Percentiles rank a stretch among this genome's conserved stretches.
Conservation (phyloP, 2,329 filamentous ascomycete genomes). For the Setomelanomma holmii region DNA sequence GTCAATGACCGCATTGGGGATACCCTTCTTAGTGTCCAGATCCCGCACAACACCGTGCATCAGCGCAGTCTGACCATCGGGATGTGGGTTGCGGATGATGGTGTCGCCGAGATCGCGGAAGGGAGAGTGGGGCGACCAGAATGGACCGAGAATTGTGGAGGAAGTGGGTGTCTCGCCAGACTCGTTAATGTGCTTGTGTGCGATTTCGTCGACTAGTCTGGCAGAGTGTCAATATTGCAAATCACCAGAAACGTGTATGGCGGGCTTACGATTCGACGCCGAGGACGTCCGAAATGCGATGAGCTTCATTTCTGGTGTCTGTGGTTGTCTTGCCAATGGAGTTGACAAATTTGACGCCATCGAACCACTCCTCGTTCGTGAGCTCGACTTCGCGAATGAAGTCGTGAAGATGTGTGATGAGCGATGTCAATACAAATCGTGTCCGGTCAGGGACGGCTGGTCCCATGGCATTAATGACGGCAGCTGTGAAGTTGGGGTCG, state of each 20-base stretch:
- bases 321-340: constrained; percentile 73
- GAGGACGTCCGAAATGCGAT: constrained; percentile 75
- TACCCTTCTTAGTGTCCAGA: constrained; percentile 69
- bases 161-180: constrained; percentile 71
- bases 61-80: constrained; percentile 64
- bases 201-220: constrained; percentile 71
- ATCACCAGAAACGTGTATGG: background rate
- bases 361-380: constrained; percentile 78
- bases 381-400: constrained; percentile 80
- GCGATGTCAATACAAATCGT: constrained; percentile 66
- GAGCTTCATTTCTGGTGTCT: constrained; percentile 75
- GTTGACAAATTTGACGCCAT: constrained; percentile 78
- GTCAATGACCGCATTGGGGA: constrained; percentile 73
- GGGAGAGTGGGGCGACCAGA: constrained; percentile 78
- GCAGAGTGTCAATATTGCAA: background rate
- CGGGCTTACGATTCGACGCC: constrained; percentile 72
- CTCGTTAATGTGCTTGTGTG: constrained; percentile 69
- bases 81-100: constrained; percentile 69
- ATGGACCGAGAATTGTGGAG: constrained; percentile 77
- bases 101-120: constrained; percentile 71
- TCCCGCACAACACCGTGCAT: constrained; percentile 75
- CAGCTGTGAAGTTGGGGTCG: constrained; percentile 78
- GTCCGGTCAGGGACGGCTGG: constrained; percentile 71
- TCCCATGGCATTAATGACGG: constrained; percentile 76
- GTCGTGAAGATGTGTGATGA: constrained; percentile 78